Evolutionary conservation across 345 rosid species (phyloP), one percentile per base, ranked within the genome.

Genomic region (Litchi chinensis): DNA sequence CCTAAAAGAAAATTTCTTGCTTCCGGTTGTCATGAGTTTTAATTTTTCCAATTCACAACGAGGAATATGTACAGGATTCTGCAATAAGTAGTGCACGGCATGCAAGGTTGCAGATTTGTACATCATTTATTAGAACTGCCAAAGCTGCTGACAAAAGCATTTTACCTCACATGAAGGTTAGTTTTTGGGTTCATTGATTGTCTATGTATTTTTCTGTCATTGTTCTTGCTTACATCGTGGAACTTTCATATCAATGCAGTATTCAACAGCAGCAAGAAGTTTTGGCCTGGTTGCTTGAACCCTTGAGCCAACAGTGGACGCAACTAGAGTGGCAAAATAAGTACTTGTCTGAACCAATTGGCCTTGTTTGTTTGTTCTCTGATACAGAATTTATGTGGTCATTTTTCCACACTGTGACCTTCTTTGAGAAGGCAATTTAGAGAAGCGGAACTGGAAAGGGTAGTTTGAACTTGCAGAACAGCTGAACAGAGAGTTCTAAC

Each of bases 81-180:
- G 82, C 98, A 24, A 87, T 88, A 22, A 90, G 86, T 83, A 85
- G 84, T 73, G 90, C 97, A 46, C 84, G 99, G 28, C 81, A 89
- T 91, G 98, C 97, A 75, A 90, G 99, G 84, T 85, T 95, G 84
- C 97, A 93, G 81, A 92, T 95, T 82, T 93, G 98, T 78, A 88
- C 92, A 11, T 91, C 99, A 60, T 95, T 95, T 86, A 89, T 95
- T 80, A 94, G 96, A 26, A 90, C 92, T 76, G 97, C 99, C 74
- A 95, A 95, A 86, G 82, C 98, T 60, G 93, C 97, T 82, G 98
- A 92, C 59, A 87, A 84, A 87, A 95, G 99, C 86, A 82, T 92
- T 81, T 87, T 95, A 76, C 99, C 99, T 81, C 98, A 95, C 89
- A 93, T 95, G 99, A 93, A 95, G 95, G 98, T 95, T 78, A 63